Evolutionary conservation across 495 filamentous ascomycete genomes (phyloP), one percentile per base, ranked within the genome.

Genomic region (Articulospora tetracladia): DNA sequence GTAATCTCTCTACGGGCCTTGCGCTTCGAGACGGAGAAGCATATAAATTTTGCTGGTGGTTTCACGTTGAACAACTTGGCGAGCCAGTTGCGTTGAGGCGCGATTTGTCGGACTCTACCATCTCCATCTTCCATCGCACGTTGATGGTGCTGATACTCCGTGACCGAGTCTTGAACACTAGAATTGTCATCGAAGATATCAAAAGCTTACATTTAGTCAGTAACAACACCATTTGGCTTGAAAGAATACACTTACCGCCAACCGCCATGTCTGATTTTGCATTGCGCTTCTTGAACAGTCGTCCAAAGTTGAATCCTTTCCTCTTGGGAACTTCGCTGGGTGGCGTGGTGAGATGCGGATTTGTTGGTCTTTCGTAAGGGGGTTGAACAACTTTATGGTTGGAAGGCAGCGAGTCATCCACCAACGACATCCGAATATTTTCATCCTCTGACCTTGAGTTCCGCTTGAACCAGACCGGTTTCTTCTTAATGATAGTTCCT

Each of bases 31-130:
- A 89, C 77, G 6, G 80, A 79, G 64, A 98, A 87, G 68, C 91
- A 92, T 12, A 97, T 68, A 10, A 86, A 78, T 54, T 82, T 81
- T 26, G 76, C 84, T 0, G 87, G 87, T 0, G 94, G 93, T 67
- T 94, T 96, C 70, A 97, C 87, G 50, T 91, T 85, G 73, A 98
- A 88, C 22, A 98, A 83, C 17, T 89, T 87, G 32, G 88, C 84
- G 51, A 98, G 79, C 92, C 92, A 97, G 59, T 88, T 94, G 60
- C 87, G 84, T 48, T 85, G 82, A 2, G 83, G 77, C 19, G 81
- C 83, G 53, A 84, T 80, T 59, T 78, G 72, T 53, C 80, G 79
- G 23, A 41, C 47, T 52, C 44, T 27, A 20, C 59, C 51, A 62
- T 63, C 58, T 25, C 66, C 53, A 25, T 25, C 15, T 26, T 55